phyloP scores from a whole-genome alignment of 2,329 filamentous ascomycete species.

The Trichoderma koningiopsis region DNA sequence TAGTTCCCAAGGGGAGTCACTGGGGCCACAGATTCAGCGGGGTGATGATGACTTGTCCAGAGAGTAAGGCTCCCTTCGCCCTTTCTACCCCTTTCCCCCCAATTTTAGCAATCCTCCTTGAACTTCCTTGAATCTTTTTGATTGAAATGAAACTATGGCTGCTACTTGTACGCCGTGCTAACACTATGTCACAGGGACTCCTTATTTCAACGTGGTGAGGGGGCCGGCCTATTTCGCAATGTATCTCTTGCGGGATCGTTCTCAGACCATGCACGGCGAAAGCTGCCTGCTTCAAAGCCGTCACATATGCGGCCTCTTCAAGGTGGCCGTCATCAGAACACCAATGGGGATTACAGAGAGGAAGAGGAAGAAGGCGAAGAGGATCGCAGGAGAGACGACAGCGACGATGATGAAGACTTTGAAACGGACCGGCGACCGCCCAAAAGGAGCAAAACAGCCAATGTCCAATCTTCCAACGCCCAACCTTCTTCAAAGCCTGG shows the following conservation, averaged over 20 bases:
- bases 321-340: neutral
- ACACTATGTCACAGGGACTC: neutral
- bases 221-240: neutral
- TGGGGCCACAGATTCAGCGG: neutral
- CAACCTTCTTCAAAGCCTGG: conserved; percentile 2
- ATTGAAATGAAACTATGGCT: neutral
- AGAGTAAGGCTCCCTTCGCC: neutral
- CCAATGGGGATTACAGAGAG: neutral
- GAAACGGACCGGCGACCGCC: conserved; percentile 36
- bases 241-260: neutral
- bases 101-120: neutral
- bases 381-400: neutral
- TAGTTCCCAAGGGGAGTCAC: neutral
- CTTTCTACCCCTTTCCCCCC: neutral
- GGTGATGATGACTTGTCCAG: neutral
- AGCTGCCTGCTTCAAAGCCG: neutral
- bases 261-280: neutral
- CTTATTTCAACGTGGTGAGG: neutral
- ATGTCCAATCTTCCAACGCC: neutral
- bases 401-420: conserved; percentile 34
- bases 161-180: neutral
- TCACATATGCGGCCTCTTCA: neutral
- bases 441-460: conserved; percentile 27
- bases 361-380: conserved; percentile 5
- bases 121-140: too few relatives aligned